Conservation (phyloP, 257 asterid species). For the Penstemon barbatus region DNA sequence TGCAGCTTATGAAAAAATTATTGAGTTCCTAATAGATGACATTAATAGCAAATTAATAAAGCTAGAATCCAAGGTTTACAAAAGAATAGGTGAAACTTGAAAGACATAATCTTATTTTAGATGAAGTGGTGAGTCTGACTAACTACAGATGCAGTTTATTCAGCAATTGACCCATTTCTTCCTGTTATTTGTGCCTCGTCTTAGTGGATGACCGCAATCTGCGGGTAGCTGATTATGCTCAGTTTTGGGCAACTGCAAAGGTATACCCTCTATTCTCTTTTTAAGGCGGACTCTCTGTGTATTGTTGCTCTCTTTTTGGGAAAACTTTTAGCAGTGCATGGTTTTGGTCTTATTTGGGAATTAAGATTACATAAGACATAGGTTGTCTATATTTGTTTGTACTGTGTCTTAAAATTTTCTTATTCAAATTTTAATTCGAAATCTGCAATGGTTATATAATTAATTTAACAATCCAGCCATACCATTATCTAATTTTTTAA, state of each 20-base stretch:
- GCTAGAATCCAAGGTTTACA: constrained; percentile 40
- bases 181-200: constrained; percentile 96
- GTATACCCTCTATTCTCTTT: constrained; percentile 80
- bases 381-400: constrained; percentile 28
- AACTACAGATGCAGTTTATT: constrained; percentile 93
- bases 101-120: constrained; percentile 50
- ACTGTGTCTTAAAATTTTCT: constrained; percentile 14
- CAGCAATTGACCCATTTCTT: constrained; percentile 96
- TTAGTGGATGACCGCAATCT: constrained; percentile 99
- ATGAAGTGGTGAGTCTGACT: constrained; percentile 83
- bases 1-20: constrained; percentile 27
- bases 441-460: constrained; percentile 5
- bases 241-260: constrained; percentile 99
- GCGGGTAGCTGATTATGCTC: constrained; percentile 99
- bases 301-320: constrained; percentile 42
- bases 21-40: constrained; percentile 31
- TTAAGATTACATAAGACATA: constrained; percentile 15
- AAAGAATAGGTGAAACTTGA: constrained; percentile 31
- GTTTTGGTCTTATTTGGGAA: constrained; percentile 30
- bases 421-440: constrained; percentile 8
- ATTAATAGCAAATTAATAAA: constrained; percentile 33
- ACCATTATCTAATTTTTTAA: background rate
- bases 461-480: background rate
- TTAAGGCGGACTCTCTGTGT: constrained; percentile 50
- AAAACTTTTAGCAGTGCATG: constrained; percentile 35